phyloP scores from a whole-genome alignment of 2,329 filamentous ascomycete genomes.

The Chrysosporium queenslandicum region DNA sequence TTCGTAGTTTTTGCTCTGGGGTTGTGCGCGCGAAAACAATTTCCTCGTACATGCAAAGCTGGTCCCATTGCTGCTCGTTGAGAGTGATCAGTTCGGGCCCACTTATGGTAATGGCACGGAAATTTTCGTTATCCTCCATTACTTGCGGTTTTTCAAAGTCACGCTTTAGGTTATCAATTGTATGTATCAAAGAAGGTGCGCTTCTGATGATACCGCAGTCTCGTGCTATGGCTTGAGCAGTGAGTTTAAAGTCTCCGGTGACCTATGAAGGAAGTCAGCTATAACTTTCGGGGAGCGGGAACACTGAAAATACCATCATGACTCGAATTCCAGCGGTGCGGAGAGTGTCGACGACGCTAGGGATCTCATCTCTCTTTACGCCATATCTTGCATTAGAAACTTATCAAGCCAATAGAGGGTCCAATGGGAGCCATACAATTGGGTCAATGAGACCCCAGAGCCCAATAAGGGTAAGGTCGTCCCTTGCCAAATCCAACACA shows the following conservation, averaged over 20 bases:
- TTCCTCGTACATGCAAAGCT: conserved; percentile 55
- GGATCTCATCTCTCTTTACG: conserved; percentile 45
- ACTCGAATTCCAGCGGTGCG: conserved; percentile 62
- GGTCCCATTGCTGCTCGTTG: conserved; percentile 59
- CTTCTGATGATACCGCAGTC: conserved; percentile 62
- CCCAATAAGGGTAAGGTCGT: conserved; percentile 45
- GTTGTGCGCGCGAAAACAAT: conserved; percentile 69
- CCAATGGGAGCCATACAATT: conserved; percentile 25
- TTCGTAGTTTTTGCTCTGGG: conserved; percentile 68
- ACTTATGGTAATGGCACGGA: conserved; percentile 51
- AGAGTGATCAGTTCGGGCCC: conserved; percentile 57
- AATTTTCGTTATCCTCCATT: conserved; percentile 18
- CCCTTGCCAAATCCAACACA: conserved; percentile 44
- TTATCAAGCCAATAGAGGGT: neutral
- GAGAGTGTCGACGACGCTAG: conserved; percentile 50
- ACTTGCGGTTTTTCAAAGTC: conserved; percentile 12
- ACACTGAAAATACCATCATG: conserved; percentile 52
- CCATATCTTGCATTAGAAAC: neutral
- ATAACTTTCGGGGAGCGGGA: neutral
- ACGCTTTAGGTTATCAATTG: conserved; percentile 44
- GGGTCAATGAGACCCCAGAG: conserved; percentile 52
- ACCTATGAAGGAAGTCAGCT: conserved; percentile 36
- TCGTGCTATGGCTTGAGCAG: conserved; percentile 60
- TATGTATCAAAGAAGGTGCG: conserved; percentile 41
- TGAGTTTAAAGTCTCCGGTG: conserved; percentile 67